phyloP scores from a whole-genome alignment of 2,329 filamentous ascomycete species.

The Daldinia sp. region DNA sequence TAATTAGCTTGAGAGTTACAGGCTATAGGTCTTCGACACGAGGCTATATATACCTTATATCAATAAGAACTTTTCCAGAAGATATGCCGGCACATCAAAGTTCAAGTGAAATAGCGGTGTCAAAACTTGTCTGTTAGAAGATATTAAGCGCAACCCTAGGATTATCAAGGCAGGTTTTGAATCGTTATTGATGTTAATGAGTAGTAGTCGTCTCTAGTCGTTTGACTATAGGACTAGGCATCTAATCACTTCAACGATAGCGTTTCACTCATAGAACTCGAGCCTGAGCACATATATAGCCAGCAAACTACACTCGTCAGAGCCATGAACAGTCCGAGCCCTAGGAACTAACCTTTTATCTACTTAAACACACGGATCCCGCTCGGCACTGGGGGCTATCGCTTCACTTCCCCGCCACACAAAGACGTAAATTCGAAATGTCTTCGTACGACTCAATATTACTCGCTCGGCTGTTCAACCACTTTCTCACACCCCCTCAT shows the following conservation, averaged over 20 bases:
- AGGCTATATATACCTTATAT: neutral
- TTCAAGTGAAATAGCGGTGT: neutral
- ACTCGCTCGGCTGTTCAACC: neutral
- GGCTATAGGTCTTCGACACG: neutral
- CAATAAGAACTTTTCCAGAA: neutral
- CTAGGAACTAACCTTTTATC: neutral
- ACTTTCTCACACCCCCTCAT: neutral
- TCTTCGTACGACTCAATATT: neutral
- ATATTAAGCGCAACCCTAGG: neutral
- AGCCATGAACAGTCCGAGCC: neutral
- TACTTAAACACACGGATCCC: neutral
- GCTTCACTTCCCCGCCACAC: neutral
- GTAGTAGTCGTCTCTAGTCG: neutral
- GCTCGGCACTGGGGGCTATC: neutral
- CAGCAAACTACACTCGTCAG: neutral
- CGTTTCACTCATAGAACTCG: neutral
- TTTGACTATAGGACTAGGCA: neutral
- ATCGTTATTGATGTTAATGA: neutral
- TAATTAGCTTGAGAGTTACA: neutral
- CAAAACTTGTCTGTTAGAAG: no score
- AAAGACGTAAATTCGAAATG: neutral
- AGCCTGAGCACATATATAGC: neutral
- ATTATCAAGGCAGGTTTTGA: neutral
- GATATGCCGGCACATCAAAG: neutral
- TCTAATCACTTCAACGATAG: neutral